A percentile compares a stretch with the other conserved stretches of the same genome.
Evolutionary conservation across 2,329 filamentous ascomycete species (phyloP).

Genomic region (Neofusicoccum ribis): DNA sequence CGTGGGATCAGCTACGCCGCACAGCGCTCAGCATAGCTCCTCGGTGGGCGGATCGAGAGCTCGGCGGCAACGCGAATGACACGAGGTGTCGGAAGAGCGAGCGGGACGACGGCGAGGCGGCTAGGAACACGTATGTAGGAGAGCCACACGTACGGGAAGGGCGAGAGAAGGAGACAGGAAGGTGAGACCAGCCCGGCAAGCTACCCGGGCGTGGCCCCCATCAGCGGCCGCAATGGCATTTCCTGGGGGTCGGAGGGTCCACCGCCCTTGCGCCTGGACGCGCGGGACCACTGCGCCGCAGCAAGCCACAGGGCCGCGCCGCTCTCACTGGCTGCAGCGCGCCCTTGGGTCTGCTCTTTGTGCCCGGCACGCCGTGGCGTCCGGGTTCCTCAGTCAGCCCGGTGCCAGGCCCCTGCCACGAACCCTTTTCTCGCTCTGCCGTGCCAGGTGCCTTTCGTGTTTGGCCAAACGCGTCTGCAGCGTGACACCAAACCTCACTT

Average conservation of each 20-base stretch:
- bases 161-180: not conserved
- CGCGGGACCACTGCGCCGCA: not conserved
- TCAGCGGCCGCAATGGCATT: not conserved
- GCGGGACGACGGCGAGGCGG: not conserved
- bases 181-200: not conserved
- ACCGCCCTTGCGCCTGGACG: conserved; percentile 5
- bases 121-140: not conserved
- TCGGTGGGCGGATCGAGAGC: not conserved
- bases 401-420: not conserved
- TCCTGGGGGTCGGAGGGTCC: not conserved
- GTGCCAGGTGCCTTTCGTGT: no score
- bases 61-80: not conserved
- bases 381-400: no score
- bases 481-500: not conserved
- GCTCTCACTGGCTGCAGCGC: no score
- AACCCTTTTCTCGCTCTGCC: not conserved
- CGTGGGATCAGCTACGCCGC: not conserved
- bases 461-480: no score
- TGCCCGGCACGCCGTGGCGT: no score
- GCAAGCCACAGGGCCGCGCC: not conserved
- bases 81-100: not conserved
- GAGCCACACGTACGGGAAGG: no score
- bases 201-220: not conserved
- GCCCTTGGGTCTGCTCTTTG: no score
- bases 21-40: not conserved